Evolutionary conservation across 2,329 filamentous ascomycete species (phyloP), one percentile per base, ranked within the genome.

Genomic region (Diplodia intermedia): DNA sequence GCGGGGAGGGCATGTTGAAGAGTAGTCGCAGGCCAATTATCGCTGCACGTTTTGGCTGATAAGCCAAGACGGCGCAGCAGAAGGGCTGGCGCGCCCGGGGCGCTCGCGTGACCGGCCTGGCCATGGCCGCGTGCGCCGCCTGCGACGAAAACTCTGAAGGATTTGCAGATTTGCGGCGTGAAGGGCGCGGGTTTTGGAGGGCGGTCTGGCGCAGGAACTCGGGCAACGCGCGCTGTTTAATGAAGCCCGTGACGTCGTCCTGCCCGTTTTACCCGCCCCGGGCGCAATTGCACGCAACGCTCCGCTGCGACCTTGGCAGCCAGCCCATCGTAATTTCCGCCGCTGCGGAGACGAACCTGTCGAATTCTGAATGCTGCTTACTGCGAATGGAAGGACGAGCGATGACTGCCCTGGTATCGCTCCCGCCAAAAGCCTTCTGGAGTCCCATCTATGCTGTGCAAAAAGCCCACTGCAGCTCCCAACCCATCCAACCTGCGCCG

Each of bases 121-220:
- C 60, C 43, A 62, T 62, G 57, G 57, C 57, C 57, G 40, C 57
- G 57, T 62, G 57, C 57, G 43, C 43, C 60, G 60, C 60, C 60
- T 43, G 60, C 60, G 60, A 63, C 60, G 47, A 63, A 63, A 50
- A 52, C 60, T 52, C 60, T 63, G 60, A 63, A 63, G 60, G 60
- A 63, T 63, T 63, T 63, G 47, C 60, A 20, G 60, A 63, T 63
- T 63, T 52, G 60, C 60, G 60, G 60, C 60, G 60, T 63, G 60
- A 63, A 63, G 47, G 15, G 60, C 47, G 60, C 43, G 57, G 43
- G 33, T 31, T 31, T 29, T 50, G 50, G 60, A 26, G 40, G 60
- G 29, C 43, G 60, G 57, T 62, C 60, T 31, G 26, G 23, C 14
- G 52, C 43, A 63, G 60, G 57, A 49, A 18, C 43, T 52, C 31